These are phyloP conservation scores for Diplodia sapinea DNA, from an alignment of 2,329 filamentous ascomycete species.

Conservation along the genomic window DNA sequence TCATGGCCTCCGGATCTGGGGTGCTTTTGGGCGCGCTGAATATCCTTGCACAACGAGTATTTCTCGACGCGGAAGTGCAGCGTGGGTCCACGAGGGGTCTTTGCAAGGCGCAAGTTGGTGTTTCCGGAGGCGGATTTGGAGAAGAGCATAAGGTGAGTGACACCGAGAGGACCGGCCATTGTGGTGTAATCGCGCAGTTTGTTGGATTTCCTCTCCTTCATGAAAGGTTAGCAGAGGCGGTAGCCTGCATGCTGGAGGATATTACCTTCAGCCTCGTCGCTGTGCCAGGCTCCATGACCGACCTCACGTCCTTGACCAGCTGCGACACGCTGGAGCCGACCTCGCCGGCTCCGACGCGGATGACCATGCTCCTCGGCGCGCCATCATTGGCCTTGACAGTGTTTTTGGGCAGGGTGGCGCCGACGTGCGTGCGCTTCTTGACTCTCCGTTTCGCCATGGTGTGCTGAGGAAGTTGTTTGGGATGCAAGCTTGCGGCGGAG, in stretches of 20 bases:
- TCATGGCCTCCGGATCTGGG: constrained; percentile 80
- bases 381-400: constrained; percentile 67
- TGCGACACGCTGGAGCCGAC: constrained; percentile 91
- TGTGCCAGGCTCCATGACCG: constrained; percentile 95
- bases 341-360: constrained; percentile 92
- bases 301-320: constrained; percentile 86
- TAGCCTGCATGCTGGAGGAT: background rate
- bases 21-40: constrained; percentile 81
- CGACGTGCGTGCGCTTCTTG: constrained; percentile 88
- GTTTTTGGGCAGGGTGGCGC: constrained; percentile 62
- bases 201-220: constrained; percentile 80
- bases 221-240: background rate
- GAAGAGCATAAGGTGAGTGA: constrained; percentile 91
- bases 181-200: constrained; percentile 88
- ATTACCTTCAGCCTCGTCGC: constrained; percentile 78
- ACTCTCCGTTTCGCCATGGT: constrained; percentile 33
- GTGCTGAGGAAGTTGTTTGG: constrained; percentile 7
- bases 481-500: constrained; percentile 21
- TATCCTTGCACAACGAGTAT: constrained; percentile 92
- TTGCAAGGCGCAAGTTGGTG: constrained; percentile 85
- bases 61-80: constrained; percentile 93
- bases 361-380: constrained; percentile 95
- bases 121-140: constrained; percentile 89
- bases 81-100: constrained; percentile 89
- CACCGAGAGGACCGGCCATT: constrained; percentile 93